Base-by-base conservation (phyloP, 768 basidiomycete genomes). In the Tylopilus sp. region DNA sequence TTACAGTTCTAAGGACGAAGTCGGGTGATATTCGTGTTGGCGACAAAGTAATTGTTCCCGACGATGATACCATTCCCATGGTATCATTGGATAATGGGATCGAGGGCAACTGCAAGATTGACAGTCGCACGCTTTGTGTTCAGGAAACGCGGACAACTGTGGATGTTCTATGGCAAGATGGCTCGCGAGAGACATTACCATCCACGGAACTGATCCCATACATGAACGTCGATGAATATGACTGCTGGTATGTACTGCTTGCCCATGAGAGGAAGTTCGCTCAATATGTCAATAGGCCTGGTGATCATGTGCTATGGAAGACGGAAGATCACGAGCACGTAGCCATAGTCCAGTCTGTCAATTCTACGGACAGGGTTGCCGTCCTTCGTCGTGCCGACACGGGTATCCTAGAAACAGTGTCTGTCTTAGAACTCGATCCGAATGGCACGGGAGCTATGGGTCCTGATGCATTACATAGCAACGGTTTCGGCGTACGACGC, bases 161-260 rank as follows among this genome's bases (percentile, higher is more conserved):
- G 22, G 77, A 80, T 23, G 73, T 98, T 28, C 66, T 95, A 11
- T 98, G 95, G 95, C 94, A 97, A 73, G 85, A 91, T 64, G 93
- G 92, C 21, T 77, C 73, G 18, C 72, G 67, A 44, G 88, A 92
- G 69, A 77, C 72, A 3, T 48, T 86, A 35, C 75, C 71, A 40
- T 78, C 90, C 21, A 79, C 75, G 10, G 77, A 83, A 20, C 71
- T 95, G 18, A 82, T 94, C 39, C 92, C 91, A 3, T 88, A 95
- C 64, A 66, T 87, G 46, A 91, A 91, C 53, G 81, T 91, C 10
- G 94, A 95, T 66, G 94, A 97, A 69, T 91, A 89, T 65, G 94
- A 92, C 65, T 91, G 86, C 67, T 94, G 89, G 88, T 89, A 57
- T 61, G 85, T 68, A 25, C 21, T 12, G 10, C 11, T 45, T 40